Evolutionary conservation across 225 moss, liverwort and hornwort genomes (phyloP).

Genomic region (Anthoceros angustus): DNA sequence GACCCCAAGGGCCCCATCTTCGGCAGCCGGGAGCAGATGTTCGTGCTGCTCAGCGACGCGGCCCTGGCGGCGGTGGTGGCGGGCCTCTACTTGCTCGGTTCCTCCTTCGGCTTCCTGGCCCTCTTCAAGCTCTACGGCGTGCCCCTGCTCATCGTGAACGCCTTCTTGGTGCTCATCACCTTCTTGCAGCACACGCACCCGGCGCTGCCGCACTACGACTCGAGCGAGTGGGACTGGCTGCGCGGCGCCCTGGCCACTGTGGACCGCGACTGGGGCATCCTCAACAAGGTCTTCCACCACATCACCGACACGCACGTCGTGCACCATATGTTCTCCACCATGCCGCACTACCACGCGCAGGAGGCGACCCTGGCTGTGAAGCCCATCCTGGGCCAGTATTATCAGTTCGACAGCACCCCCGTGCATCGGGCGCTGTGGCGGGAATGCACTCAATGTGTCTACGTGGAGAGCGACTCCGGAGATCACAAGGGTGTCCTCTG

Average conservation of each 20-base stretch:
- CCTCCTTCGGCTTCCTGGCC: constrained; percentile 31
- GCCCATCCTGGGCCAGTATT: constrained; percentile 61
- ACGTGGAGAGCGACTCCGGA: constrained; percentile 41
- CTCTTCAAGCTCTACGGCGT: constrained; percentile 44
- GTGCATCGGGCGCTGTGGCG: constrained; percentile 63
- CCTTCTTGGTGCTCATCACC: constrained; percentile 74
- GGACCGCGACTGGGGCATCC: constrained; percentile 74
- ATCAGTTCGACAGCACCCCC: constrained; percentile 62
- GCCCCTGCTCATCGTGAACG: constrained; percentile 71
- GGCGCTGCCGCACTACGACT: constrained; percentile 62
- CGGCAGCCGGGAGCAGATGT: constrained; percentile 45
- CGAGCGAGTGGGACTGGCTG: constrained; percentile 85
- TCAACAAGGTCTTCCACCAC: constrained; percentile 67
- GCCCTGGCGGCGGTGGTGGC: constrained; percentile 36
- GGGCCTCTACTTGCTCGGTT: constrained; percentile 27
- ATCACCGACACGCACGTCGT: constrained; percentile 80
- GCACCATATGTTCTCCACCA: constrained; percentile 81
- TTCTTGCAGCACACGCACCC: constrained; percentile 79
- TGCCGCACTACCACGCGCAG: constrained; percentile 74
- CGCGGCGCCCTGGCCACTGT: constrained; percentile 74
- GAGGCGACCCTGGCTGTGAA: constrained; percentile 65
- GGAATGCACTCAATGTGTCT: constrained; percentile 60
- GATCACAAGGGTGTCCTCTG: constrained; percentile 41
- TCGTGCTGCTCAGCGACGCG: constrained; percentile 60
- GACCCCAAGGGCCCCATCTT: constrained; percentile 73